Percentiles rank a stretch among this genome's conserved stretches.
Conservation (phyloP, 2,329 filamentous ascomycete genomes). For the Aspergillus sp. region DNA sequence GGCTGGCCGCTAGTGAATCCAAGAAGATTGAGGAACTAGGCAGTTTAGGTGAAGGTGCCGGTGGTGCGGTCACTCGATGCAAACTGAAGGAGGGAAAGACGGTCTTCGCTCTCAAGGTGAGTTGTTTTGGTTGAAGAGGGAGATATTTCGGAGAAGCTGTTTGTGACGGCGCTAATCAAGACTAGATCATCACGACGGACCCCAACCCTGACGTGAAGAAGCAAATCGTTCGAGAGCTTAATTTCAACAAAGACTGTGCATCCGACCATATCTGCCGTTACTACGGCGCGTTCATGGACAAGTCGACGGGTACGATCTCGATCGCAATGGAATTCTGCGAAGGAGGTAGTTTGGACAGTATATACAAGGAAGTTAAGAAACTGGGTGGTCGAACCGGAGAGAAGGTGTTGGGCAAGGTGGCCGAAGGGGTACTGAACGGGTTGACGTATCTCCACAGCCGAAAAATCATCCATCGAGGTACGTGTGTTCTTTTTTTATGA, state of each 20-base stretch:
- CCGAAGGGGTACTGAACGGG: constrained; percentile 89
- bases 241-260: constrained; percentile 96
- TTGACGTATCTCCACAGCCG: constrained; percentile 92
- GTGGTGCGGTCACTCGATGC: constrained; percentile 90
- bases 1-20: constrained; percentile 88
- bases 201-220: constrained; percentile 98
- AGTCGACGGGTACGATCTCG: constrained; percentile 92
- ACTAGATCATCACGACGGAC: constrained; percentile 89
- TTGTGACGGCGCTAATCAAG: neutral
- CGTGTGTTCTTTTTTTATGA: constrained; percentile 3
- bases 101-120: constrained; percentile 91
- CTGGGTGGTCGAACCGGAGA: constrained; percentile 92
- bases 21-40: constrained; percentile 85
- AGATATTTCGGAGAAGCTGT: neutral
- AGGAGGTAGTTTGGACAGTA: constrained; percentile 90
- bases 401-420: constrained; percentile 94
- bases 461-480: constrained; percentile 89
- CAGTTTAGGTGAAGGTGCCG: constrained; percentile 88
- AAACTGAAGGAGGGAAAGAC: constrained; percentile 88
- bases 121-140: constrained; percentile 14
- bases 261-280: constrained; percentile 96
- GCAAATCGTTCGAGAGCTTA: constrained; percentile 92
- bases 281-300: constrained; percentile 95
- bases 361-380: constrained; percentile 96
- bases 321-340: constrained; percentile 99